Evolutionary conservation across 176 grass and related monocot genomes (phyloP).

Genomic region (Oryza longistaminata): DNA sequence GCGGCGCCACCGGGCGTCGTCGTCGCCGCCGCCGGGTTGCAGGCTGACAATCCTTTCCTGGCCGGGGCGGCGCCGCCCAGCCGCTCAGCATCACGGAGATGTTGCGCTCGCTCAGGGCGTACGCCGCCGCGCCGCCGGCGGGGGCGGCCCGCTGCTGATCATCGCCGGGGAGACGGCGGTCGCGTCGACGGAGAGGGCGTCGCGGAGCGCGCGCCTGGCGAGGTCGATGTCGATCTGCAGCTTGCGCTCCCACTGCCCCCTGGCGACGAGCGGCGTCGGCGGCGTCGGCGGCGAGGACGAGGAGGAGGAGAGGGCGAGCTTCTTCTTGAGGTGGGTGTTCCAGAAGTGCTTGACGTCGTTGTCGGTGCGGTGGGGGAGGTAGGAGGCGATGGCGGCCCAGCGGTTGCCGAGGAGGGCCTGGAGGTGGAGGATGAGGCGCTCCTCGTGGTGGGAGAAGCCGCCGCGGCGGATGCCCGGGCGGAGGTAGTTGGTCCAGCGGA

Average conservation of each 20-base stretch:
- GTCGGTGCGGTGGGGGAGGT: conserved; percentile 73
- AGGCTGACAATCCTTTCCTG: background rate
- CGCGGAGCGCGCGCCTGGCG: conserved; percentile 60
- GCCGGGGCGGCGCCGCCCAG: conserved; percentile 29
- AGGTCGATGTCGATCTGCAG: conserved; percentile 78
- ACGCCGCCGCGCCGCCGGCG: background rate
- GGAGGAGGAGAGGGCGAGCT: conserved; percentile 6
- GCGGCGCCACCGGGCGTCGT: background rate
- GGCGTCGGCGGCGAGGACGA: background rate
- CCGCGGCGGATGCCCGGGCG: conserved; percentile 79
- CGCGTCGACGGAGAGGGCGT: conserved; percentile 60
- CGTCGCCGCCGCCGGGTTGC: background rate
- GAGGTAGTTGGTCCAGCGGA: conserved; percentile 89
- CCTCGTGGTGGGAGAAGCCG: conserved; percentile 68
- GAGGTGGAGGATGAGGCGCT: conserved; percentile 78
- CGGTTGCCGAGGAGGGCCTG: conserved; percentile 90
- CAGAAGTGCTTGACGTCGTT: conserved; percentile 90
- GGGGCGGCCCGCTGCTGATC: background rate
- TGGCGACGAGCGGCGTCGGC: conserved; percentile 11
- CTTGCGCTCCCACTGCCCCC: conserved; percentile 72
- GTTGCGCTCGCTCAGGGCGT: conserved; percentile 36
- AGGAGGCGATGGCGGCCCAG: conserved; percentile 82
- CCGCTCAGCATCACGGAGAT: conserved; percentile 47
- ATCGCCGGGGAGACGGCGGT: background rate
- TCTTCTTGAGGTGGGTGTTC: conserved; percentile 77